These are phyloP conservation scores for Pisolithus thermaeus DNA, from an alignment of 1,284 basidiomycete genomes.

Conservation along the genomic window DNA sequence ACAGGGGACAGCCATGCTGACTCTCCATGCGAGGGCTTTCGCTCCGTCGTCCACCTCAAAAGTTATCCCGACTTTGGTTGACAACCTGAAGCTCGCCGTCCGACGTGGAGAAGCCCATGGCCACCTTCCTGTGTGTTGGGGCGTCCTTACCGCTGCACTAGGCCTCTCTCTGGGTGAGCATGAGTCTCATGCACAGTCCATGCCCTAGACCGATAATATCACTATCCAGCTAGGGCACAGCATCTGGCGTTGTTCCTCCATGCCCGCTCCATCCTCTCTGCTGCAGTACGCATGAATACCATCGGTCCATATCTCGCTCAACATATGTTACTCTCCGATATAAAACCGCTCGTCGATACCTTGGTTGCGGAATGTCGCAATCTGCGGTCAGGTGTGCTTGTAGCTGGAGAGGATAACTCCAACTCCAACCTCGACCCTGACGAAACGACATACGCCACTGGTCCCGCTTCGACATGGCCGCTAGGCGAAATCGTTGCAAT, in stretches of 20 bases:
- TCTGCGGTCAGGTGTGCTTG: slow-evolving; percentile 38
- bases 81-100: slow-evolving; percentile 61
- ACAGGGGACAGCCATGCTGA: slow-evolving; percentile 91
- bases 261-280: slow-evolving; percentile 83
- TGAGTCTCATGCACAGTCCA: not conserved
- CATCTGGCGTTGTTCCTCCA: slow-evolving; percentile 93
- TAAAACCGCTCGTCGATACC: slow-evolving; percentile 58
- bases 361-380: slow-evolving; percentile 41
- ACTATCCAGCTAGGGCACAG: slow-evolving; percentile 58
- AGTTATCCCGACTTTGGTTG: slow-evolving; percentile 39
- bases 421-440: slow-evolving; percentile 27
- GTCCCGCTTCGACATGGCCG: slow-evolving; percentile 91
- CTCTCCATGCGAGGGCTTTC: slow-evolving; percentile 82
- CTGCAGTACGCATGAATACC: slow-evolving; percentile 86
- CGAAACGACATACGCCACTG: slow-evolving; percentile 32
- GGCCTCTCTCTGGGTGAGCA: slow-evolving; percentile 65
- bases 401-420: not conserved
- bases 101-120: slow-evolving; percentile 65
- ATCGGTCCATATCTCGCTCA: slow-evolving; percentile 93
- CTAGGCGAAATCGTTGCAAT: slow-evolving; percentile 90
- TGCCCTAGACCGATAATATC: not conserved
- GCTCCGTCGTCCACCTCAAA: slow-evolving; percentile 37
- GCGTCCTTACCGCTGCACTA: slow-evolving; percentile 73
- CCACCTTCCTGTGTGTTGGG: slow-evolving; percentile 90
- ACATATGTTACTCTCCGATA: slow-evolving; percentile 74